Conservation (phyloP, 2,329 filamentous ascomycete species). For the Fusarium fujikuroi region DNA sequence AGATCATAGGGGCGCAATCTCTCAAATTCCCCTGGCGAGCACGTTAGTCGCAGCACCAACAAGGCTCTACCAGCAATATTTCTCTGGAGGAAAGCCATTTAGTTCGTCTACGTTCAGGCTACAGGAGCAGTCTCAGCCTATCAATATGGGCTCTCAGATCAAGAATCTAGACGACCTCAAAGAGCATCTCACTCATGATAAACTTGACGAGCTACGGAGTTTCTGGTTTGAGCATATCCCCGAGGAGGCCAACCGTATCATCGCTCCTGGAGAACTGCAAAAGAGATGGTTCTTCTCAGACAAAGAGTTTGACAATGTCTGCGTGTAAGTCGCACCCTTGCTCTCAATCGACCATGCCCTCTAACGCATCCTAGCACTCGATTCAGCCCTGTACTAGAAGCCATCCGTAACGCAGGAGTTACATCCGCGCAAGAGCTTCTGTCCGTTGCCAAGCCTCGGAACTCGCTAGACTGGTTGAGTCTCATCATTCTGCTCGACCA, state of each 20-base stretch:
- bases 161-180: conserved; percentile 18
- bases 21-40: background rate
- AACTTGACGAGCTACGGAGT: conserved; percentile 47
- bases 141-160: conserved; percentile 4
- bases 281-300: conserved; percentile 51
- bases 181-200: conserved; percentile 41
- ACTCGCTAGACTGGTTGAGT: conserved; percentile 56
- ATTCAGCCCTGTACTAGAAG: conserved; percentile 49
- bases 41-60: conserved; percentile 1
- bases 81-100: background rate
- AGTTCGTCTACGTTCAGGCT: background rate
- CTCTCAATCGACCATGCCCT: rapidly evolving
- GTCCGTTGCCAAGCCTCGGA: conserved; percentile 38
- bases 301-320: conserved; percentile 49
- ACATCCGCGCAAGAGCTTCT: conserved; percentile 48
- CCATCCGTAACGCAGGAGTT: conserved; percentile 44
- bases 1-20: conserved; percentile 19
- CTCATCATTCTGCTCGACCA: conserved; percentile 71
- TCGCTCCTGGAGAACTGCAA: conserved; percentile 42
- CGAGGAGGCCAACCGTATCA: conserved; percentile 39
- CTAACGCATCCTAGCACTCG: conserved; percentile 39
- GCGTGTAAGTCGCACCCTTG: conserved; percentile 44
- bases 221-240: conserved; percentile 54
- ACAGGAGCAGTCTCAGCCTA: background rate
- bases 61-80: background rate